Conservation (phyloP, 176 grass and related monocot genomes). For the Puya raimondii region DNA sequence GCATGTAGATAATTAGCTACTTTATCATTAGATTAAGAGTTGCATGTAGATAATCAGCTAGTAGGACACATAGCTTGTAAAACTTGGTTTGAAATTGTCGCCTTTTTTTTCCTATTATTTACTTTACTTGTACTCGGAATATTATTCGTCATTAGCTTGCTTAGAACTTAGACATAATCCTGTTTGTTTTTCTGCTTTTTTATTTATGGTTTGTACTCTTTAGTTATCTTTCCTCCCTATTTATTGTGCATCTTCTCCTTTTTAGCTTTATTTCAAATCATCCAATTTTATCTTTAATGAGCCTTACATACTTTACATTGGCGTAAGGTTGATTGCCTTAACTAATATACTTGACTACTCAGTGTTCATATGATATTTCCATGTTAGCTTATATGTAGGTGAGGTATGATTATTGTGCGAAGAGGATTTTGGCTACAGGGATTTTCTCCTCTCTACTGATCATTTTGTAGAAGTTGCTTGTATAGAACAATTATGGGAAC, state of each 20-base stretch:
- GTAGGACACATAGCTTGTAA: too few species aligned
- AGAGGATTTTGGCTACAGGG: neutral
- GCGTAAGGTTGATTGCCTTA: neutral
- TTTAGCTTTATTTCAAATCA: too few species aligned
- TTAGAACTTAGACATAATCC: too few species aligned
- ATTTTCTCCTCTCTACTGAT: neutral
- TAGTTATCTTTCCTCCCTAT: too few species aligned
- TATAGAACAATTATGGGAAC: neutral
- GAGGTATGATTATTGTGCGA: neutral
- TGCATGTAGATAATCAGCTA: neutral
- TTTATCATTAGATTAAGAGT: neutral
- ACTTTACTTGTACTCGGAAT: too few species aligned
- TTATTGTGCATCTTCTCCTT: too few species aligned
- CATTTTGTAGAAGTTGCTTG: neutral
- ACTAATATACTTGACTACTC: neutral
- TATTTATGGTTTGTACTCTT: too few species aligned
- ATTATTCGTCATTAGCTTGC: too few species aligned
- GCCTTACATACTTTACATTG: neutral
- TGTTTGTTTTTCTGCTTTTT: too few species aligned
- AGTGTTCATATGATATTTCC: neutral
- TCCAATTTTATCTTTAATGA: too few species aligned
- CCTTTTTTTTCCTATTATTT: neutral
- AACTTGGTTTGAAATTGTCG: too few species aligned
- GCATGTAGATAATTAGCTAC: neutral
- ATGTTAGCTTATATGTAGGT: neutral